A percentile compares a stretch with the other conserved stretches of the same genome.
phyloP scores from a whole-genome alignment of 2,329 filamentous ascomycete species.

The Colletotrichum tabaci region DNA sequence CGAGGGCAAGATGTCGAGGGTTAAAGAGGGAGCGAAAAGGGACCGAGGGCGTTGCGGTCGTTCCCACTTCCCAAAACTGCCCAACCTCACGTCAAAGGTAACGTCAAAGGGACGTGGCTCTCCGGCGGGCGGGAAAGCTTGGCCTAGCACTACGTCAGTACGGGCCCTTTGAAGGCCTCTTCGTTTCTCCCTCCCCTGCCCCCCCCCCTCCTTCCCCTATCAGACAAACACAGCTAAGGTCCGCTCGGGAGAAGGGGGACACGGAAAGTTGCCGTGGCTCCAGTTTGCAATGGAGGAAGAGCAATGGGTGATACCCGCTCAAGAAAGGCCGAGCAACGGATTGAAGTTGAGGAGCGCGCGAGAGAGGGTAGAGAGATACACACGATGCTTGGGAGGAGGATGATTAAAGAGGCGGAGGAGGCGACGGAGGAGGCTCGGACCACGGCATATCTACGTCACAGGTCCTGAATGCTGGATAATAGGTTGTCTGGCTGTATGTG shows the following conservation, averaged over 20 bases:
- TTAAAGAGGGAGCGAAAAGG: not conserved
- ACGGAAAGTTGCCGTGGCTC: too few species aligned
- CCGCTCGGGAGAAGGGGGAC: not conserved
- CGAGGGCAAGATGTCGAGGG: not conserved
- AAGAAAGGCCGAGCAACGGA: not conserved
- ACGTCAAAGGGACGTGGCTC: slow-evolving; percentile 2
- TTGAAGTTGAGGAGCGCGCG: not conserved
- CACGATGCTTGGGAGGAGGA: not conserved
- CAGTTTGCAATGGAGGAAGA: too few species aligned
- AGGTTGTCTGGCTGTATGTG: too few species aligned
- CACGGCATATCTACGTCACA: slow-evolving; percentile 31
- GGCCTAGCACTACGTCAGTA: slow-evolving; percentile 33
- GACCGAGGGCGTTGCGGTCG: not conserved
- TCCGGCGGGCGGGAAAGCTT: slow-evolving; percentile 7
- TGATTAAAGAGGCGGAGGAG: not conserved
- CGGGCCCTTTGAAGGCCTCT: not conserved
- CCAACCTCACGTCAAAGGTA: too few species aligned
- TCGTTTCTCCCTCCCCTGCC: not conserved
- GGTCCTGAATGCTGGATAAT: too few species aligned
- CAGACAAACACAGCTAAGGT: not conserved
- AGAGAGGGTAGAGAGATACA: not conserved
- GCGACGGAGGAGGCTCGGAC: not conserved
- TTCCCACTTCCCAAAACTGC: not conserved
- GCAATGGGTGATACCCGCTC: too few species aligned
- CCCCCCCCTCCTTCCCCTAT: slow-evolving; percentile 13